Conservation (phyloP, 2,329 filamentous ascomycete genomes). For the Diaporthe aspalathi region DNA sequence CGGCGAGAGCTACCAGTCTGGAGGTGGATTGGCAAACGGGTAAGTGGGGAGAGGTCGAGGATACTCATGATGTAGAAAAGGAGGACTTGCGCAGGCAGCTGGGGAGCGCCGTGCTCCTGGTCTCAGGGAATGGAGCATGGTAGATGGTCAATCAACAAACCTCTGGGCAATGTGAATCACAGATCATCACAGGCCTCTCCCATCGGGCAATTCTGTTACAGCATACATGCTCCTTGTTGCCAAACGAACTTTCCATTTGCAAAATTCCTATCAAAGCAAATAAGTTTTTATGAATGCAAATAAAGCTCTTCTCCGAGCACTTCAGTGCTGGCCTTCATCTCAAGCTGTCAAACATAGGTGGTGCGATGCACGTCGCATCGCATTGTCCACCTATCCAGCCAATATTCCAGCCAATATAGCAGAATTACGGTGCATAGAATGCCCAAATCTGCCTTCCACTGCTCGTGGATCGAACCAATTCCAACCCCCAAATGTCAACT, state of each 20-base stretch:
- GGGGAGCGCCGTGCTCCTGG: slow-evolving; percentile 85
- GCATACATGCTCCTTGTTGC: background rate
- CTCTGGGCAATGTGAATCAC: background rate
- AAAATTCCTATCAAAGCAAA: slow-evolving; percentile 2
- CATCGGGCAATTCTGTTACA: background rate
- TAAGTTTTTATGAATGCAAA: slow-evolving; percentile 2
- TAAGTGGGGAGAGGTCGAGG: slow-evolving; percentile 96
- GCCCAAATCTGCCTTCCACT: background rate
- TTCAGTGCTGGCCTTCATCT: background rate
- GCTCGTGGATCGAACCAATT: background rate
- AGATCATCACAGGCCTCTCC: background rate
- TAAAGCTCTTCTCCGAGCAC: too few species aligned
- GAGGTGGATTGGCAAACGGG: slow-evolving; percentile 92
- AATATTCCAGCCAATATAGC: slow-evolving; percentile 3
- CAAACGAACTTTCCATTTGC: background rate
- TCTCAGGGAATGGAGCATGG: slow-evolving; percentile 66
- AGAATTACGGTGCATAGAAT: background rate
- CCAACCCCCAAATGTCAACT: background rate
- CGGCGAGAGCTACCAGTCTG: slow-evolving; percentile 78
- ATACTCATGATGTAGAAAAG: slow-evolving; percentile 95
- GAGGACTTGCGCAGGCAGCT: slow-evolving; percentile 90
- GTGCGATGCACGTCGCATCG: background rate
- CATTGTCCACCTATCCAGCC: background rate
- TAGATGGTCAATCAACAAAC: background rate
- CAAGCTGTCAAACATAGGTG: background rate